These are phyloP conservation scores for Clathrus columnatus DNA, from an alignment of 768 basidiomycete genomes.

Conservation along the genomic window DNA sequence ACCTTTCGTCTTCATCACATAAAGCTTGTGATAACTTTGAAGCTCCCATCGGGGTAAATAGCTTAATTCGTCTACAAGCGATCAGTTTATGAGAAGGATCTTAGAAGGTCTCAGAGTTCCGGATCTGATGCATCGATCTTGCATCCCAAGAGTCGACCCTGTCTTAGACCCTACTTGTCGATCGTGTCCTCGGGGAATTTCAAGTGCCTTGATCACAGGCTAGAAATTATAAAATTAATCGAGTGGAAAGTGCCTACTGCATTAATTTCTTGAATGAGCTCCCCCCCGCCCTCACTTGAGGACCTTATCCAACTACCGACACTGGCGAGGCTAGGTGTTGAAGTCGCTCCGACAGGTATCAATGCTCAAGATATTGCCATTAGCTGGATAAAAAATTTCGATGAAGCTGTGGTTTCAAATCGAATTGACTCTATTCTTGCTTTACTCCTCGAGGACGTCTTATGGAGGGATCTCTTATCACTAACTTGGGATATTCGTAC, in stretches of 20 bases:
- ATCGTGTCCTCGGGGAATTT: too few species aligned
- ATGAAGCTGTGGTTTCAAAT: background rate
- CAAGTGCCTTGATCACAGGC: too few species aligned
- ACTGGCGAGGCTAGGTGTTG: conserved; percentile 18
- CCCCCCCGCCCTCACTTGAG: background rate
- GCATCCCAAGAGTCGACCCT: too few species aligned
- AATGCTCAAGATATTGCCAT: conserved; percentile 28
- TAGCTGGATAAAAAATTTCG: conserved; percentile 30
- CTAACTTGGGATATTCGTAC: conserved; percentile 59
- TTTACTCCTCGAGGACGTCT: conserved; percentile 28
- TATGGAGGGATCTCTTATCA: conserved; percentile 54
- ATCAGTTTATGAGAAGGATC: too few species aligned
- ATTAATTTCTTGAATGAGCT: background rate
- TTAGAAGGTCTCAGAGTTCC: too few species aligned
- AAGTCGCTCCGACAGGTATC: conserved; percentile 20
- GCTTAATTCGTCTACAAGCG: too few species aligned
- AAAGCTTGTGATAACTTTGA: too few species aligned
- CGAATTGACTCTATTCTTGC: conserved; percentile 21
- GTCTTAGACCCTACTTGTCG: too few species aligned
- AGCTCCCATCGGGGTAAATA: too few species aligned
- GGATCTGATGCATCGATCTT: too few species aligned
- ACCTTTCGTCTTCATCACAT: too few species aligned
- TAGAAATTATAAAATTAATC: too few species aligned
- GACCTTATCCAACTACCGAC: conserved; percentile 16
- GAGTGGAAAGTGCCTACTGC: background rate